phyloP scores from a whole-genome alignment of 345 rosid species.

The Corymbia maculata region DNA sequence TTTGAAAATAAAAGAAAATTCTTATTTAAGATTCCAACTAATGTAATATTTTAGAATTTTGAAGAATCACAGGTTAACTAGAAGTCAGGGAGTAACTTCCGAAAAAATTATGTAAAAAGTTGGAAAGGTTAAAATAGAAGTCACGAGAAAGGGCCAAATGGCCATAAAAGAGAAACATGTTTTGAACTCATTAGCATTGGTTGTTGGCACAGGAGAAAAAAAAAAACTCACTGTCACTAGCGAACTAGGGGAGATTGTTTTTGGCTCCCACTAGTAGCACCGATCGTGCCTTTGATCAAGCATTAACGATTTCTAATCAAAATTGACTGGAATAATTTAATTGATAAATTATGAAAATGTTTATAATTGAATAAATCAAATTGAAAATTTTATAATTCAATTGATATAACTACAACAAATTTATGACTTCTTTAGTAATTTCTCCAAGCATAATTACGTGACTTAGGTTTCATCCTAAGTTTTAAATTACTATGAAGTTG shows the following conservation, averaged over 20 bases:
- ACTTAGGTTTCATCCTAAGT: neutral
- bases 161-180: neutral
- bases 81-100: neutral
- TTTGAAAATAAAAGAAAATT: neutral
- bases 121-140: neutral
- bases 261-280: neutral
- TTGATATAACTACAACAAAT: too few species aligned
- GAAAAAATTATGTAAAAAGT: neutral
- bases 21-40: neutral
- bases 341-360: too few species aligned
- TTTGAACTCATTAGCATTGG: neutral
- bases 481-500: neutral
- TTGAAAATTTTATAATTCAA: rapidly evolving
- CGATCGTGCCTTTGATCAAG: too few species aligned
- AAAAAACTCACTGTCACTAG: neutral
- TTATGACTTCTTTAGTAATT: neutral
- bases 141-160: neutral
- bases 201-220: neutral
- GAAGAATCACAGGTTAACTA: neutral
- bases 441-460: too few species aligned
- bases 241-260: neutral
- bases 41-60: neutral
- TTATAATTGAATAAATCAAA: too few species aligned
- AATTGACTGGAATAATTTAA: rapidly evolving
- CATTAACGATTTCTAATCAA: rapidly evolving